Evolutionary conservation across 2,329 filamentous ascomycete species (phyloP).

Genomic region (Hypoxylon sp.): DNA sequence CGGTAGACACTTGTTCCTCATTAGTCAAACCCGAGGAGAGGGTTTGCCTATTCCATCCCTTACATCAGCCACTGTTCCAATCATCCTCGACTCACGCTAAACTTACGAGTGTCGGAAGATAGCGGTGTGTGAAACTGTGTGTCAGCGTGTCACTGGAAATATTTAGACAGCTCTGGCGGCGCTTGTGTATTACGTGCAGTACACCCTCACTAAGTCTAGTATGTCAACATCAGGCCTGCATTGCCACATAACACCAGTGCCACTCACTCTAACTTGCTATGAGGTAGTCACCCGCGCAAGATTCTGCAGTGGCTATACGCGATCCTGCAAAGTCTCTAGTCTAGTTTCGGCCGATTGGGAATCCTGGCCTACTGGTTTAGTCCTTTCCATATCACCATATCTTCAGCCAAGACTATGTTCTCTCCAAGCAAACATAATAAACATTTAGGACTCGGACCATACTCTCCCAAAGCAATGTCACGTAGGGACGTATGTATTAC

Average conservation of each 20-base stretch:
- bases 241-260: background rate
- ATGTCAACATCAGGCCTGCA: background rate
- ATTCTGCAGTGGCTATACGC: slow-evolving; percentile 1
- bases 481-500: background rate
- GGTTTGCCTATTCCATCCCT: slow-evolving; percentile 26
- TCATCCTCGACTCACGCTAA: slow-evolving; percentile 2
- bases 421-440: background rate
- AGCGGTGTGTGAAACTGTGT: slow-evolving; percentile 24
- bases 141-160: background rate
- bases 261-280: background rate
- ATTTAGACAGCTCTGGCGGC: background rate
- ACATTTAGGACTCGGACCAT: background rate
- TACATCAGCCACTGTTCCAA: slow-evolving; percentile 20
- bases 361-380: background rate
- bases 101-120: background rate
- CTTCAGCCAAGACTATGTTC: background rate
- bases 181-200: slow-evolving; percentile 7
- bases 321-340: background rate
- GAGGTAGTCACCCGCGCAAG: background rate
- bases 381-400: background rate
- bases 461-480: background rate
- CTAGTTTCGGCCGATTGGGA: background rate
- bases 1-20: background rate
- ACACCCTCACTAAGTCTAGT: background rate
- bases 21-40: background rate